A percentile compares a stretch with the other conserved stretches of the same genome.
phyloP scores from a whole-genome alignment of 1,284 basidiomycete species.

The Fistulina hepatica region DNA sequence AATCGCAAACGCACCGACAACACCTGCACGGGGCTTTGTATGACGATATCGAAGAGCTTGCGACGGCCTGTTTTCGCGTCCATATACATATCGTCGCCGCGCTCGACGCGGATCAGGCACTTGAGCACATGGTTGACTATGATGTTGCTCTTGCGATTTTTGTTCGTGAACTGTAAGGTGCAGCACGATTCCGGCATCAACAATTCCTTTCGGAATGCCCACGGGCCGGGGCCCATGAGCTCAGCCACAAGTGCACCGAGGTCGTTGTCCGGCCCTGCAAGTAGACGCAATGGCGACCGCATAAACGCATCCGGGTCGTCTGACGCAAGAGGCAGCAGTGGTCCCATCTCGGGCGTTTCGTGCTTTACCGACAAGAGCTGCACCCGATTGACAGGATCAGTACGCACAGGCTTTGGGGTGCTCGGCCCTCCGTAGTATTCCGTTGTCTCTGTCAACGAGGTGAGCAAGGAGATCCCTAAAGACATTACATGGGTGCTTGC shows the following conservation, averaged over 20 bases:
- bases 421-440: constrained; percentile 70
- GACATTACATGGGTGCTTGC: background rate
- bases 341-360: constrained; percentile 33
- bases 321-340: constrained; percentile 59
- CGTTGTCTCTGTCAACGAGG: constrained; percentile 47
- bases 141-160: constrained; percentile 76
- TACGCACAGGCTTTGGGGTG: constrained; percentile 63
- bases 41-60: constrained; percentile 85
- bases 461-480: background rate
- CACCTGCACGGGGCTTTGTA: constrained; percentile 74
- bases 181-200: constrained; percentile 46
- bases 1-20: constrained; percentile 51
- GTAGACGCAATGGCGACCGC: constrained; percentile 40
- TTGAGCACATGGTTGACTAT: constrained; percentile 73
- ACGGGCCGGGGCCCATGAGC: constrained; percentile 67
- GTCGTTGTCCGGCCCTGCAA: constrained; percentile 35
- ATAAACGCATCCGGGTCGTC: constrained; percentile 43
- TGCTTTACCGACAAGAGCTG: constrained; percentile 62
- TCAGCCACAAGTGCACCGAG: constrained; percentile 44
- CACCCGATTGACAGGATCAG: constrained; percentile 61
- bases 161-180: constrained; percentile 69
- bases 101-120: constrained; percentile 77
- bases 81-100: constrained; percentile 56
- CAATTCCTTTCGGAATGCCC: constrained; percentile 50
- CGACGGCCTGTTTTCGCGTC: constrained; percentile 61